Conservation (phyloP, 2,329 filamentous ascomycete genomes). For the Fusarium drepaniforme region DNA sequence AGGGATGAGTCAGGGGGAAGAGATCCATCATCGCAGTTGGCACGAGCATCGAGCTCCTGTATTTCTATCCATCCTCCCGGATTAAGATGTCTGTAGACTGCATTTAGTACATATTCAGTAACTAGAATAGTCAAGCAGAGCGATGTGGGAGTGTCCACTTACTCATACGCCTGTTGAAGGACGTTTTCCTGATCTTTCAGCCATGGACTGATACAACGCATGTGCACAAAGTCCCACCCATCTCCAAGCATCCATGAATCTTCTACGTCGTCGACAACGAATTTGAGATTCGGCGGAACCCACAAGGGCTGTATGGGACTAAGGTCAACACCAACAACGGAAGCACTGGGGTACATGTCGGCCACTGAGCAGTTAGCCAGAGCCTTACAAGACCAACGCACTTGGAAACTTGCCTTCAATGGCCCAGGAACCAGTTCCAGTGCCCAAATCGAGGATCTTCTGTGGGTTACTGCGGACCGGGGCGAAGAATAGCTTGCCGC, state of each 20-base stretch:
- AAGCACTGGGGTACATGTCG: conserved; percentile 42
- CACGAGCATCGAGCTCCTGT: conserved; percentile 52
- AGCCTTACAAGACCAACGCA: too few species aligned
- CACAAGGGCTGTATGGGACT: conserved; percentile 46
- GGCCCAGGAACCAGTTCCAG: conserved; percentile 41
- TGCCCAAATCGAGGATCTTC: conserved; percentile 40
- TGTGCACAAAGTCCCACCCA: conserved; percentile 38
- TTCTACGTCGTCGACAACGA: conserved; percentile 55
- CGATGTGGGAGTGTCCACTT: background rate
- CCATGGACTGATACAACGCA: conserved; percentile 42
- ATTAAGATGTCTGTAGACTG: conserved; percentile 21
- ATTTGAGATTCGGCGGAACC: conserved; percentile 56
- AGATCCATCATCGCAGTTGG: conserved; percentile 55
- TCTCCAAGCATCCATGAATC: conserved; percentile 59
- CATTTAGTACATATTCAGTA: background rate
- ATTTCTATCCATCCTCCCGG: conserved; percentile 42
- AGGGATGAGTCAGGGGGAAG: conserved; percentile 49
- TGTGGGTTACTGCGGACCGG: conserved; percentile 27
- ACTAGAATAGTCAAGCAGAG: background rate
- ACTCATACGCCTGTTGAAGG: conserved; percentile 35
- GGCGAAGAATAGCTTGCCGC: conserved; percentile 37
- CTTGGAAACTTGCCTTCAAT: conserved; percentile 14
- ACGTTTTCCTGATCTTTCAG: conserved; percentile 31
- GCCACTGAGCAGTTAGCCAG: conserved; percentile 24
- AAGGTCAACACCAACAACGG: conserved; percentile 39